These are phyloP conservation scores for Mycena sanguinolenta DNA, from an alignment of 768 basidiomycete species.

Conservation along the genomic window DNA sequence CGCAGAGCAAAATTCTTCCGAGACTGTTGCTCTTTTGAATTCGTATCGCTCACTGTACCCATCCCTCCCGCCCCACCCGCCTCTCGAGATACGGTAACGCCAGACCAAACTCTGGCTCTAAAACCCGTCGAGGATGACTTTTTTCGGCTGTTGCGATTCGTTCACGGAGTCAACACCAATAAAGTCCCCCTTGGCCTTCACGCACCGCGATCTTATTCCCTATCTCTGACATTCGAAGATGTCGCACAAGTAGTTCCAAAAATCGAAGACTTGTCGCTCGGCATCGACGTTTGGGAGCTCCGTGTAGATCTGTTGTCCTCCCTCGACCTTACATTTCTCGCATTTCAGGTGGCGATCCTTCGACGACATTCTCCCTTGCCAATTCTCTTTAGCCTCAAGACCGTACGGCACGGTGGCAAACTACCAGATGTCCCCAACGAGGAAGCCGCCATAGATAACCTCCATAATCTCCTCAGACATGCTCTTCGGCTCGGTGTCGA, in stretches of 20 bases:
- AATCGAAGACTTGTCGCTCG: constrained; percentile 70
- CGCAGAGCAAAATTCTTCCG: constrained; percentile 75
- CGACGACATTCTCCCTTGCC: constrained; percentile 74
- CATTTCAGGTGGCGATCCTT: constrained; percentile 73
- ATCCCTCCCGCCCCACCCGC: constrained; percentile 38
- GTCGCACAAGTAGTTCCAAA: constrained; percentile 65
- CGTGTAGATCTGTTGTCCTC: constrained; percentile 78
- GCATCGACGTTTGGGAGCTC: constrained; percentile 82
- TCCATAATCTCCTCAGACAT: constrained; percentile 55
- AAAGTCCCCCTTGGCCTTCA: constrained; percentile 50
- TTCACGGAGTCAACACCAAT: constrained; percentile 72
- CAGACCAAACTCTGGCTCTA: constrained; percentile 38
- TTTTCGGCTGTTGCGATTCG: constrained; percentile 77
- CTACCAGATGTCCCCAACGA: constrained; percentile 71
- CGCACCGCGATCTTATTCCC: constrained; percentile 73
- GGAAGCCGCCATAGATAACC: constrained; percentile 68
- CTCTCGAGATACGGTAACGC: constrained; percentile 33
- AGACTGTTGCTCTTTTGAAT: constrained; percentile 76
- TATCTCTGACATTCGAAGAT: constrained; percentile 82
- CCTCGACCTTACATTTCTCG: constrained; percentile 62
- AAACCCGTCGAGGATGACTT: constrained; percentile 64
- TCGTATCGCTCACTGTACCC: constrained; percentile 67
- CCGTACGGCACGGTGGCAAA: constrained; percentile 76
- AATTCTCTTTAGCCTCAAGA: constrained; percentile 84
- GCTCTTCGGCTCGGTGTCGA: constrained; percentile 80